Evolutionary conservation across 176 grass and related monocot species (phyloP), one percentile per base, ranked within the genome.

Genomic region (Phoenix roebelenii): DNA sequence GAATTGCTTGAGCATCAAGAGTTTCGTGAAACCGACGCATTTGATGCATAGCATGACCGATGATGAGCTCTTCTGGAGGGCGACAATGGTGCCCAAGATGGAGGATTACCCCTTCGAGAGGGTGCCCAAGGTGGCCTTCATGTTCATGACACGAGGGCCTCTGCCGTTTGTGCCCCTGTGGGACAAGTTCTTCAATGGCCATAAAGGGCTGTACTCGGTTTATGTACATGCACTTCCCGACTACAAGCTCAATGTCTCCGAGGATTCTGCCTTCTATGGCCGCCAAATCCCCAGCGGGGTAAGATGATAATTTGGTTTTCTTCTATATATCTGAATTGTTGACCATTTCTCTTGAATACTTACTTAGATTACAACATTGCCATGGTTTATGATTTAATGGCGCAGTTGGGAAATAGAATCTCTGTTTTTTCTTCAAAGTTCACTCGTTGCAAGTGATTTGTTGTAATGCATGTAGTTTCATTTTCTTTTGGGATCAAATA

Each of bases 111-210:
- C 60, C 0, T 62, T 48, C n/a, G 60, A 62, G 6, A 62, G 60
- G 60, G 60, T 62, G 16, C 60, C 60, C 16, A 62, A 62, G 60
- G 60, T 62, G 60, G 60, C 60, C 29, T 62, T 62, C 25, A 22
- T 65, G 44, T 65, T 65, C 49, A 16, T 65, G 62, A 65, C 62
- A 16, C 49, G 62, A 22, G 62, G 62, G 15, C 62, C 62, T 50
- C 15, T 65, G 39, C 62, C 62, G 16, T 51, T 65, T 5, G 15
- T 16, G 7, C 62, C 49, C 15, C 62, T 65, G 10, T 65, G 62
- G 62, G 62, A 65, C 20, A 65, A 22, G 48, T 65, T 65, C 62
- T 65, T 65, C 19, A 65, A 7, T 4, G 62, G 48, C 15, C 62
- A 65, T 20, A 7, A 65, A 17, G 62, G 62, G 18, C n/a, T 65